Evolutionary conservation across 129 eudicot genomes (phyloP), one percentile per base, ranked within the genome.

Genomic region (Flaveria trinervia): DNA sequence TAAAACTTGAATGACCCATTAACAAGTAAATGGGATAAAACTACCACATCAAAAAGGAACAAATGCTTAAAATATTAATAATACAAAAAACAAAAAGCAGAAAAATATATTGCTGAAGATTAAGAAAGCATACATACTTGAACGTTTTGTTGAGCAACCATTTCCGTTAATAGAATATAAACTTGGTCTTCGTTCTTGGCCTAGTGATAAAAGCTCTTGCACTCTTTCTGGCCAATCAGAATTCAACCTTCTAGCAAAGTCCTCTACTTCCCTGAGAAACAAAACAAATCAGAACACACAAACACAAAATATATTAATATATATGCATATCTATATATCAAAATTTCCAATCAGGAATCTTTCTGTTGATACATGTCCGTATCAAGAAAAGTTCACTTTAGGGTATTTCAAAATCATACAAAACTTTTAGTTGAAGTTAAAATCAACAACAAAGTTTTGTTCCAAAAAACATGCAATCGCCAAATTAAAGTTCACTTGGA

Each of bases 171-270:
- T 59, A 33, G 84, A 45, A 71, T 76, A 60, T 66, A 81, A 83
- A 65, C 76, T 74, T 41, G 85, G 83, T 79, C 84, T 80, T 81
- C 84, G 81, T 48, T 88, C 91, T 79, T 84, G 88, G 55, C 87
- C 93, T 16, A 84, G 50, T 55, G 86, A 91, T 45, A 88, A 73
- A 45, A 88, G 84, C 82, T 90, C 93, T 68, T 86, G 96, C 84
- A 91, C 85, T 79, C 93, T 88, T 74, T 90, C 91, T 0, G 91
- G 92, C 93, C 96, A 90, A 68, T 88, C 89, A 7, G 92, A 88
- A 69, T 88, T 91, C 84, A 91, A 77, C 81, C 97, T 86, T 76
- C 97, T 82, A 12, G 91, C 91, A 62, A 91, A 91, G 69, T 91
- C 97, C 81, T 84, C 94, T 13, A 91, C 97, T 82, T 91, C 97